Base-by-base conservation (phyloP, 257 asterid genomes). In the Solanum appendiculatum region DNA sequence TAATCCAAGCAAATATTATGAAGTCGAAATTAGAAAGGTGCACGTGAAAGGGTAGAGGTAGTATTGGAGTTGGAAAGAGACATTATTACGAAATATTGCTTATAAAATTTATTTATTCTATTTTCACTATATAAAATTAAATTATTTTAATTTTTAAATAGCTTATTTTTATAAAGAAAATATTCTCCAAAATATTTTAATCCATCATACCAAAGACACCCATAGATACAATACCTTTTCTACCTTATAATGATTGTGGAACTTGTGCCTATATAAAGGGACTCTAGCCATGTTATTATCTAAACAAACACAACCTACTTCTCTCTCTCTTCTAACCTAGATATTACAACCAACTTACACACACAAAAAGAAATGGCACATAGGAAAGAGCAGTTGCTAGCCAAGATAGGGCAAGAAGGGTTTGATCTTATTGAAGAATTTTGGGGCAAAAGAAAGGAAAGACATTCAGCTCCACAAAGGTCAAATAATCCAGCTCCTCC, bases 261-360 rank as follows among this genome's bases (percentile, higher is more conserved):
- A 42, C 73, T 56, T 56, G 44, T 8, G 5, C 12, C 91, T 89
- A 89, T 86, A 84, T 84, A 89, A 84, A 77, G 91, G 83, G 40
- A 1, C 20, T n/a, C 12, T 66, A 40, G 70, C 60, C 25, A n/a
- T 60, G 14, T 10, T 20, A 39, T 74, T 7, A 42, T 42, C 63
- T 18, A 18, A 54, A 25, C 60, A 77, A 25, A 13, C n/a, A 40
- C 83, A 77, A 25, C 8, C 34, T 77, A 25, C 60, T n/a, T 37
- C 58, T 77, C 58, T 40, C 64, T 9, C 37, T 78, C 25, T 44
- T 8, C 63, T 15, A 78, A 13, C 5, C 33, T 39, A 23, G 4
- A 16, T 73, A 74, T 39, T 40, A 75, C 82, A 10, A 78, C 63
- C 83, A 75, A 39, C 37, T 80, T 8, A 5, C 27, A 44, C 64